Evolutionary conservation across 345 rosid species (phyloP).

Genomic region (Noccaea caerulescens): DNA sequence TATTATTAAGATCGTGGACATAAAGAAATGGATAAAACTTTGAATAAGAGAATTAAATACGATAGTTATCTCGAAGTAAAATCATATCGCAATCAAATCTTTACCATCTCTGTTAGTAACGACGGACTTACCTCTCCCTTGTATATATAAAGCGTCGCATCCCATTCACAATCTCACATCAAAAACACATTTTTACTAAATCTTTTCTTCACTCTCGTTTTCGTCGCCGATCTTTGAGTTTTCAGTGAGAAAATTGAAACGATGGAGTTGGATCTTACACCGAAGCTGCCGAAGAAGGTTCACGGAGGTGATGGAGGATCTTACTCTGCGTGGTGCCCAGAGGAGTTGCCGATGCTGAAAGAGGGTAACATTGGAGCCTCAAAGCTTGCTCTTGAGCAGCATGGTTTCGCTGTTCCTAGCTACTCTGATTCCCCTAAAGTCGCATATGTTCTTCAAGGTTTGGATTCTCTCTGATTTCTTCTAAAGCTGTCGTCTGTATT

Average conservation of each 20-base stretch:
- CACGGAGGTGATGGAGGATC: slow-evolving; percentile 79
- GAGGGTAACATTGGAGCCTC: slow-evolving; percentile 88
- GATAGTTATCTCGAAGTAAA: slow-evolving; percentile 14
- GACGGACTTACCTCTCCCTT: background rate
- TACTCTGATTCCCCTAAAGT: slow-evolving; percentile 89
- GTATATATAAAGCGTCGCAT: slow-evolving; percentile 5
- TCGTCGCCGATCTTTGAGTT: slow-evolving; percentile 2
- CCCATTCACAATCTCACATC: slow-evolving; percentile 20
- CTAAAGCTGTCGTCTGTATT: background rate
- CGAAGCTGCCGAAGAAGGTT: slow-evolving; percentile 70
- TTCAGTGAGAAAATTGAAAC: background rate
- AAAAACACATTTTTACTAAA: background rate
- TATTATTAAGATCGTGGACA: slow-evolving; percentile 9
- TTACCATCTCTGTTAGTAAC: background rate
- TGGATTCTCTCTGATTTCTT: background rate
- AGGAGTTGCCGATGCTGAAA: slow-evolving; percentile 76
- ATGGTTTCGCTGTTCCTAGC: slow-evolving; percentile 84
- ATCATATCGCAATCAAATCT: background rate
- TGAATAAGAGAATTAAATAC: slow-evolving; percentile 5
- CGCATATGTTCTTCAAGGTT: slow-evolving; percentile 94
- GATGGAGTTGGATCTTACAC: slow-evolving; percentile 88
- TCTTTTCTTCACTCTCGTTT: slow-evolving; percentile 7
- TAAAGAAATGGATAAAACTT: slow-evolving; percentile 9
- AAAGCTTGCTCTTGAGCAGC: slow-evolving; percentile 73
- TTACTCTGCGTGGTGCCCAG: slow-evolving; percentile 76